These are phyloP conservation scores for Dendrostoma leiphaemia DNA, from an alignment of 2,329 filamentous ascomycete genomes.

Conservation along the genomic window DNA sequence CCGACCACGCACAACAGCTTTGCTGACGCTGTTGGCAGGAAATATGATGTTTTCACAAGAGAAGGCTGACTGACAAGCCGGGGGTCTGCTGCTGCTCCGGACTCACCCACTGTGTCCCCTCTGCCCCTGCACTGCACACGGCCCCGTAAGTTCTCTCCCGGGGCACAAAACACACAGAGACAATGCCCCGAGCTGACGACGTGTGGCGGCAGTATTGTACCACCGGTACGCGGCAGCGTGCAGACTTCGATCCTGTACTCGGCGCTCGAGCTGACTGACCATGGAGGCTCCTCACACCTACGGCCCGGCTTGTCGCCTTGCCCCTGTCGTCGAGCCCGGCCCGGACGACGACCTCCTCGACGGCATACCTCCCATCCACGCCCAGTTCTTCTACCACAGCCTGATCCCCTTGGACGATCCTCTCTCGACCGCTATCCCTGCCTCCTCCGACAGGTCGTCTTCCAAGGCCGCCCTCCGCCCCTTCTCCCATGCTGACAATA, in stretches of 20 bases:
- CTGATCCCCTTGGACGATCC: slow-evolving; percentile 83
- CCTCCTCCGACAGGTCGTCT: slow-evolving; percentile 47
- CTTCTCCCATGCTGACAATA: slow-evolving; percentile 77
- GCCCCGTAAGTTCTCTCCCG: too few species aligned
- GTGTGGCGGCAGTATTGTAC: too few species aligned
- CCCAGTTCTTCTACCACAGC: slow-evolving; percentile 85
- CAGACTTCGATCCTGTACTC: neutral
- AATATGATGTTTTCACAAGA: too few species aligned
- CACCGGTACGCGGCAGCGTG: neutral
- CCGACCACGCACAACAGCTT: too few species aligned
- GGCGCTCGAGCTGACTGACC: neutral
- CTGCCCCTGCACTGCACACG: too few species aligned
- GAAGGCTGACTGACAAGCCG: too few species aligned
- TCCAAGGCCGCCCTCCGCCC: slow-evolving; percentile 66
- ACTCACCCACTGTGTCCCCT: too few species aligned
- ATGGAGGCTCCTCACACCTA: slow-evolving; percentile 45
- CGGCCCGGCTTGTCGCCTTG: slow-evolving; percentile 57
- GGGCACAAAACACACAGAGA: too few species aligned
- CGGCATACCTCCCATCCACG: slow-evolving; percentile 57
- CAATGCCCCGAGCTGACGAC: neutral
- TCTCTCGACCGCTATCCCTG: slow-evolving; percentile 63
- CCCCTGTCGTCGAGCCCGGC: slow-evolving; percentile 41
- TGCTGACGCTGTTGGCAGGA: too few species aligned
- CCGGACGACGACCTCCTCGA: slow-evolving; percentile 34
- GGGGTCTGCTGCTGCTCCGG: too few species aligned